A percentile compares a stretch with the other conserved stretches of the same genome.
phyloP scores from a whole-genome alignment of 2,329 filamentous ascomycete species.

The Mycosphaerella sp. region DNA sequence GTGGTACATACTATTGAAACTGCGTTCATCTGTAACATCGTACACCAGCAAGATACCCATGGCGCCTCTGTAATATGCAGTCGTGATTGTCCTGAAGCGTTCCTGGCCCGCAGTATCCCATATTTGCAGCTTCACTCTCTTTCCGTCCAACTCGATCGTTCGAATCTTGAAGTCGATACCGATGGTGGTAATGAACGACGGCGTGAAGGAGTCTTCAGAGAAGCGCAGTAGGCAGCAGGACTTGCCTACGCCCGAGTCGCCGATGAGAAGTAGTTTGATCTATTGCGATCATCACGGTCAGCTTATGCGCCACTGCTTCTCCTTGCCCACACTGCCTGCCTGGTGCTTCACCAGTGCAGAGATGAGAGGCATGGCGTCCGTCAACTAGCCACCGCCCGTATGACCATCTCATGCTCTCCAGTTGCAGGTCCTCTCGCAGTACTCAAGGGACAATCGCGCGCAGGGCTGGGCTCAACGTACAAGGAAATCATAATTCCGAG shows the following conservation, averaged over 20 bases:
- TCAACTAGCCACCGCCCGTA: not conserved
- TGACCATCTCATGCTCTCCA: not conserved
- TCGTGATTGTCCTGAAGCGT: conserved; percentile 97
- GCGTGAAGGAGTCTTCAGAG: conserved; percentile 95
- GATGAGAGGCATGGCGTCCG: not conserved
- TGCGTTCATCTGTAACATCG: conserved; percentile 94
- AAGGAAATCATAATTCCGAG: conserved; percentile 98
- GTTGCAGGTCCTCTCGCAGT: not conserved
- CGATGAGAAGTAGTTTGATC: conserved; percentile 97
- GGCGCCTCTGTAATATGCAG: conserved; percentile 94
- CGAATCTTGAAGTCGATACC: conserved; percentile 99
- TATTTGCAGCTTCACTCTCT: conserved; percentile 98
- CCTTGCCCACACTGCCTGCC: not conserved
- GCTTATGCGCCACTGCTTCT: not conserved
- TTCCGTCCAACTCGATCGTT: conserved; percentile 97
- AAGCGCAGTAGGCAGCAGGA: conserved; percentile 95
- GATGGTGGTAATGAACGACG: conserved; percentile 97
- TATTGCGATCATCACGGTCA: conserved; percentile 36
- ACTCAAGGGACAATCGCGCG: not conserved
- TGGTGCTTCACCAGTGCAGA: not conserved
- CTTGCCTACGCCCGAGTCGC: conserved; percentile 94
- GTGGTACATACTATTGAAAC: conserved; percentile 73
- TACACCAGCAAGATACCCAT: conserved; percentile 98
- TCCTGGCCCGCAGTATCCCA: conserved; percentile 99
- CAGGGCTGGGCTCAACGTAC: conserved; percentile 49